Conservation (phyloP, 2,329 filamentous ascomycete species). For the Coniochaeta pulveracea region DNA sequence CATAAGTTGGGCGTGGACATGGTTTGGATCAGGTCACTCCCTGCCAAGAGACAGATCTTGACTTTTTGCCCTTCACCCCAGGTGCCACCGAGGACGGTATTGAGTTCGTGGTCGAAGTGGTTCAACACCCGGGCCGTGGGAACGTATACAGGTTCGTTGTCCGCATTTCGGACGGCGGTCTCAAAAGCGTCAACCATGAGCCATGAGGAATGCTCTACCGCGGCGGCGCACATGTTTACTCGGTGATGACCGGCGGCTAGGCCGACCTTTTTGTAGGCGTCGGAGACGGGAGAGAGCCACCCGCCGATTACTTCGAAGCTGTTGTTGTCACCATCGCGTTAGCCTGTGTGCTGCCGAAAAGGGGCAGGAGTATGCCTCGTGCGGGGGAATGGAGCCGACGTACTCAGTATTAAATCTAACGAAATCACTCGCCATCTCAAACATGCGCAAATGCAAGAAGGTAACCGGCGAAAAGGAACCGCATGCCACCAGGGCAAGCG, state of each 20-base stretch:
- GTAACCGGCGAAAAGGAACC: slow-evolving; percentile 20
- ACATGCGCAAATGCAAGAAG: slow-evolving; percentile 23
- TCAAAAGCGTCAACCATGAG: slow-evolving; percentile 86
- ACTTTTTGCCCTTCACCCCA: slow-evolving; percentile 58
- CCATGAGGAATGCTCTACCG: slow-evolving; percentile 66
- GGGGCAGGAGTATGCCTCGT: too few species aligned
- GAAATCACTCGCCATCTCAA: slow-evolving; percentile 25
- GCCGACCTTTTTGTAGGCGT: slow-evolving; percentile 33
- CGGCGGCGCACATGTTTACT: slow-evolving; percentile 78
- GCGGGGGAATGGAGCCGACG: not conserved
- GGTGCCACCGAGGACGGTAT: slow-evolving; percentile 64
- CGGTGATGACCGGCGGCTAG: slow-evolving; percentile 62
- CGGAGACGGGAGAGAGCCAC: slow-evolving; percentile 59
- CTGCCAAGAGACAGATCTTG: slow-evolving; percentile 65
- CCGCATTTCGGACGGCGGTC: slow-evolving; percentile 40
- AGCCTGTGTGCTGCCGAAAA: too few species aligned
- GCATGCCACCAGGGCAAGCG: slow-evolving; percentile 23
- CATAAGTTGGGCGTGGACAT: slow-evolving; percentile 68
- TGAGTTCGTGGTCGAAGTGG: slow-evolving; percentile 86
- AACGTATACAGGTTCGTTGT: slow-evolving; percentile 59
- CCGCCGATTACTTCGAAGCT: slow-evolving; percentile 74
- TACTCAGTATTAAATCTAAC: slow-evolving; percentile 22
- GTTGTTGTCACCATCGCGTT: too few species aligned
- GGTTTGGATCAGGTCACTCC: slow-evolving; percentile 52
- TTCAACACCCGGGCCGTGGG: slow-evolving; percentile 84